Evolutionary conservation across 352 stramenopile species (phyloP).

Genomic region (Peronospora farinosa): DNA sequence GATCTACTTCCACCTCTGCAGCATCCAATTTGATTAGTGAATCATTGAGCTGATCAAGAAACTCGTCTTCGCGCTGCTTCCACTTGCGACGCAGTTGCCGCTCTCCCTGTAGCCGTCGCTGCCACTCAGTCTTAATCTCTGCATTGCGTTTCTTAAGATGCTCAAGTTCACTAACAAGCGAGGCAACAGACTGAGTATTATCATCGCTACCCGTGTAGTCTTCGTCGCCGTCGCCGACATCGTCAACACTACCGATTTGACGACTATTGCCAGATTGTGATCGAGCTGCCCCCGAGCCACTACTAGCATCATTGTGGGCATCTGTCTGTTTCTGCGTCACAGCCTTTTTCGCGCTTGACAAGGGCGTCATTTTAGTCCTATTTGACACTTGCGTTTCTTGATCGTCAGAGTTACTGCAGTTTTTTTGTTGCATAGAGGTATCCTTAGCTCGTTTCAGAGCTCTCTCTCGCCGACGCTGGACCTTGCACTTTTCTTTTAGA

Average conservation of each 20-base stretch:
- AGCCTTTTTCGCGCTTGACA: constrained; percentile 11
- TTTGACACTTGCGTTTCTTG: constrained; percentile 8
- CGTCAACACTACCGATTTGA: constrained; percentile 12
- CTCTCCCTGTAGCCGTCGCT: constrained; percentile 69
- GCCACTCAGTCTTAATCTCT: constrained; percentile 74
- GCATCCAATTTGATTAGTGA: constrained; percentile 45
- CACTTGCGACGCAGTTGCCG: constrained; percentile 72
- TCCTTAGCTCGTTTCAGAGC: constrained; percentile 12
- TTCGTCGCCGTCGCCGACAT: constrained; percentile 24
- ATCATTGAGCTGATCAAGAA: constrained; percentile 59
- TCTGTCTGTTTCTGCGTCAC: constrained; percentile 4
- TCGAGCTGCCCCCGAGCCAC: constrained; percentile 3
- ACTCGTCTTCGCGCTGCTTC: constrained; percentile 72
- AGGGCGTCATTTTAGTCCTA: constrained; percentile 13
- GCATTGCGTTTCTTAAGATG: constrained; percentile 77
- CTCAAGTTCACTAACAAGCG: constrained; percentile 46
- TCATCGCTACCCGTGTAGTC: constrained; percentile 27
- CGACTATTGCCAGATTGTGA: constrained; percentile 7
- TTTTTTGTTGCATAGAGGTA: constrained; percentile 7
- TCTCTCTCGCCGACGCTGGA: constrained; percentile 14
- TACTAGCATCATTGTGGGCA: constrained; percentile 7
- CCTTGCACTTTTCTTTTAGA: constrained; percentile 16
- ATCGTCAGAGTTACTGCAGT: neutral
- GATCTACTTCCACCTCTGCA: constrained; percentile 37
- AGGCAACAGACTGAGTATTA: constrained; percentile 21